These are phyloP conservation scores for Pseudoturritis turrita DNA, from an alignment of 345 rosid species.

Conservation along the genomic window DNA sequence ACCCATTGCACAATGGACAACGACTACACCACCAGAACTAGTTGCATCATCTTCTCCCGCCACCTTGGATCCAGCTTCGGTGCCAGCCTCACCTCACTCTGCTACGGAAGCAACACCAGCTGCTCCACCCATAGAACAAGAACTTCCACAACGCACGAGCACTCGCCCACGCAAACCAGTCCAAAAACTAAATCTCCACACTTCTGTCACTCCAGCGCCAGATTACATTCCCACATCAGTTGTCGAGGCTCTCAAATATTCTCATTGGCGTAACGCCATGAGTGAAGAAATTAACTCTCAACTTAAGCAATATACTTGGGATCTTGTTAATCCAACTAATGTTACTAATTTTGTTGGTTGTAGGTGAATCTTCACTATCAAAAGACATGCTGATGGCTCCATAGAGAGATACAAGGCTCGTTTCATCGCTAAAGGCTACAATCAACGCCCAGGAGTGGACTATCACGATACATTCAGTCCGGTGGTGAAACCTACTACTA, in stretches of 20 bases:
- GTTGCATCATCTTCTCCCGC: no score
- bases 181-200: not conserved
- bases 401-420: not conserved
- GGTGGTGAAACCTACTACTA: not conserved
- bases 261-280: not conserved
- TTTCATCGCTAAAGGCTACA: not conserved
- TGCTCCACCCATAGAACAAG: no score
- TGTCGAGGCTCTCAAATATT: not conserved
- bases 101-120: no score
- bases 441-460: not conserved
- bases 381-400: not conserved
- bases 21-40: no score
- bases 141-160: no score
- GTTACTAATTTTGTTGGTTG: no score
- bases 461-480: not conserved
- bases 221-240: not conserved
- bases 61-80: no score
- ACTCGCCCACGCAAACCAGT: not conserved
- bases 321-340: not conserved
- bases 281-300: not conserved
- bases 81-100: no score
- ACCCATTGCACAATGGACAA: no score
- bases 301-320: not conserved
- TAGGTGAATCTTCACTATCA: not conserved
- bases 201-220: fast-evolving